Conservation (phyloP, 2,329 filamentous ascomycete genomes). For the Curvularia sp. region DNA sequence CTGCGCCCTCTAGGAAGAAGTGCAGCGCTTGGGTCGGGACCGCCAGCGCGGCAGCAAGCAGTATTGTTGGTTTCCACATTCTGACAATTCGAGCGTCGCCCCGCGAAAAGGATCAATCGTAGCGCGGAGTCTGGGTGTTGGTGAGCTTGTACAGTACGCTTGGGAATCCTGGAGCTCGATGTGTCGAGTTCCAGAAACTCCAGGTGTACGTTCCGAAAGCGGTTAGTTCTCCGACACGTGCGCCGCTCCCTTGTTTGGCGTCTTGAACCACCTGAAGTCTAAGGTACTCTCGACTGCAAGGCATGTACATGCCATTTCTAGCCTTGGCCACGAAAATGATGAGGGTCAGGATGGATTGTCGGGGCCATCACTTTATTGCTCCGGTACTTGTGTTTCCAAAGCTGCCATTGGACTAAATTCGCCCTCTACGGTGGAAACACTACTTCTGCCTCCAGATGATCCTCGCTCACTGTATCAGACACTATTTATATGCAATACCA, state of each 20-base stretch:
- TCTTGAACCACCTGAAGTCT: constrained; percentile 5
- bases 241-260: constrained; percentile 18
- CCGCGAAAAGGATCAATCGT: constrained; percentile 28
- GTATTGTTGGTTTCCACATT: constrained; percentile 58
- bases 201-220: constrained; percentile 34
- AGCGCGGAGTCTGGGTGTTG: constrained; percentile 28
- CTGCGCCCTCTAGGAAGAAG: constrained; percentile 89
- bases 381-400: neutral
- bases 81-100: constrained; percentile 22
- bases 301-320: neutral
- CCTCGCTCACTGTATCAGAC: neutral
- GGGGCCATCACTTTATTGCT: neutral
- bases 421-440: neutral
- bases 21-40: constrained; percentile 81
- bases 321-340: neutral
- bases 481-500: neutral
- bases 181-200: constrained; percentile 33
- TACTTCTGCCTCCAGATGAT: neutral
- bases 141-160: constrained; percentile 26
- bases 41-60: constrained; percentile 68
- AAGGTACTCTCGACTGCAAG: neutral
- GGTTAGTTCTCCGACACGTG: constrained; percentile 32
- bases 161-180: constrained; percentile 31
- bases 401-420: neutral
- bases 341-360: neutral